phyloP scores from a whole-genome alignment of 345 rosid genomes.

The Lepidium africanum region DNA sequence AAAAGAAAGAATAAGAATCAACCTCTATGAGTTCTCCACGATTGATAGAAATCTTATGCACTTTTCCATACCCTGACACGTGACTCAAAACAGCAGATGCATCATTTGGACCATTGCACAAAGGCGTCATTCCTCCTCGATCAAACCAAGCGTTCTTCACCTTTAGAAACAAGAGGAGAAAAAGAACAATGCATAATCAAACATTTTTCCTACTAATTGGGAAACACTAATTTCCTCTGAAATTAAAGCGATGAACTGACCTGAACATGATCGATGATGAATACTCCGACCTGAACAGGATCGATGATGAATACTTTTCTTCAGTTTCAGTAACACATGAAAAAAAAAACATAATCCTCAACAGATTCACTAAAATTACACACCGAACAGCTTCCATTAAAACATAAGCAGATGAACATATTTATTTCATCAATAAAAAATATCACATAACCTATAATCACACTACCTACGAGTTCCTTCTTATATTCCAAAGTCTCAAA shows the following conservation, averaged over 20 bases:
- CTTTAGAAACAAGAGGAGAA: conserved; percentile 14
- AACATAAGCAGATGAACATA: too few species aligned
- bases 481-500: too few species aligned
- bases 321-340: too few species aligned
- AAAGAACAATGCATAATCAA: not conserved
- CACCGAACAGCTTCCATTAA: too few species aligned
- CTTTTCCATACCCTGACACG: conserved; percentile 56
- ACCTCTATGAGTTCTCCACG: conserved; percentile 68
- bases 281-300: conserved; percentile 38
- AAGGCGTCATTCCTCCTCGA: conserved; percentile 67
- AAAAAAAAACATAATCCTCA: too few species aligned
- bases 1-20: not conserved
- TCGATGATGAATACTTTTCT: too few species aligned
- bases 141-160: conserved; percentile 64
- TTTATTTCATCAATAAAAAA: too few species aligned
- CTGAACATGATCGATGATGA: conserved; percentile 55
- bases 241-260: conserved; percentile 23
- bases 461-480: too few species aligned
- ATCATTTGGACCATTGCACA: conserved; percentile 61
- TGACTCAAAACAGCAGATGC: conserved; percentile 64
- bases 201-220: not conserved
- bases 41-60: conserved; percentile 41
- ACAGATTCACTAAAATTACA: too few species aligned
- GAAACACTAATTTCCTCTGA: not conserved
- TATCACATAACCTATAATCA: too few species aligned